A percentile compares a stretch with the other conserved stretches of the same genome.
Conservation (phyloP, 2,329 filamentous ascomycete genomes). For the Aspergillus sp. region DNA sequence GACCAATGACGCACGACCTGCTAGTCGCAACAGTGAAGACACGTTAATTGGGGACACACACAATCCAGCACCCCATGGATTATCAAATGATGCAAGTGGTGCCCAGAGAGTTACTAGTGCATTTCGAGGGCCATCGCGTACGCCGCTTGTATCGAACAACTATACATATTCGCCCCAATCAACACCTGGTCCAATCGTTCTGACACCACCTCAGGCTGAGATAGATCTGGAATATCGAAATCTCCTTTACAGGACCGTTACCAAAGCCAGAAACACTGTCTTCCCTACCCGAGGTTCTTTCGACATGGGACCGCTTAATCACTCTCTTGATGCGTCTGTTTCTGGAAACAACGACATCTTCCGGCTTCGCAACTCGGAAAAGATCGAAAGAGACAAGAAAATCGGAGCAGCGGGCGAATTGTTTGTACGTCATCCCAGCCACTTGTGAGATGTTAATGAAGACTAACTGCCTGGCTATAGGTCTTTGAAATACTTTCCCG, state of each 20-base stretch:
- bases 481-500: neutral
- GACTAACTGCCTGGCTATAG: neutral
- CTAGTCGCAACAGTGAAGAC: no score
- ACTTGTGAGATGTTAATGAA: neutral
- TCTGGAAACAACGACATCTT: neutral
- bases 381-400: neutral
- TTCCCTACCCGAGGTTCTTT: neutral
- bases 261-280: neutral
- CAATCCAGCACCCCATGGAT: neutral
- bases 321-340: neutral
- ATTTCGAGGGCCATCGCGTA: neutral
- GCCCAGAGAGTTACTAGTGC: neutral
- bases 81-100: neutral
- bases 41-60: neutral
- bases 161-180: neutral
- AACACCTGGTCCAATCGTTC: neutral
- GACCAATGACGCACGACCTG: neutral
- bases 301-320: neutral
- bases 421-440: neutral
- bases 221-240: neutral
- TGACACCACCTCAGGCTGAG: no score
- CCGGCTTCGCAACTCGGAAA: neutral
- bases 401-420: neutral
- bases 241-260: conserved; percentile 2
- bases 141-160: neutral